phyloP scores from a whole-genome alignment of 2,329 filamentous ascomycete genomes.

The Nemania bipapillata region DNA sequence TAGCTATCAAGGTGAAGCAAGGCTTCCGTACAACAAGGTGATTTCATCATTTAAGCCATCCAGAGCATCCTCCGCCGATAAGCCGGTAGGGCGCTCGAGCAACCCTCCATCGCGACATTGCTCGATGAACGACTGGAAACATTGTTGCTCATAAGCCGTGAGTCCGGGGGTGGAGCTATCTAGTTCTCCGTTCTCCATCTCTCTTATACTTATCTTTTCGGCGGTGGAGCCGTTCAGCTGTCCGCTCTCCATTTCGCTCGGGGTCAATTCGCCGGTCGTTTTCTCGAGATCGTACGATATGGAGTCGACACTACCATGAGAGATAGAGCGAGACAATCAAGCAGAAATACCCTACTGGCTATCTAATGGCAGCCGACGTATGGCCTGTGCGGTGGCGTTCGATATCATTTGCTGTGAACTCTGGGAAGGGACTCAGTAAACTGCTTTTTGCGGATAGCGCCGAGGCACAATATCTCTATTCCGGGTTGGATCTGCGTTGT shows the following conservation, averaged over 20 bases:
- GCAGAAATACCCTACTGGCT: conserved; percentile 1
- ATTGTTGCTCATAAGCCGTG: conserved; percentile 13
- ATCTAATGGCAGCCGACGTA: neutral
- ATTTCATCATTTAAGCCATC: conserved; percentile 30
- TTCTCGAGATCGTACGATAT: neutral
- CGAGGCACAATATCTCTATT: conserved; percentile 8
- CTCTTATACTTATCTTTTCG: conserved; percentile 11
- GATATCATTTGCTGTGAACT: neutral
- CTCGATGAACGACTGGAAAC: conserved; percentile 22
- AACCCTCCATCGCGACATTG: conserved; percentile 29
- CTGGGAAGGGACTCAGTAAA: neutral
- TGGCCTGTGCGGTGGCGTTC: neutral
- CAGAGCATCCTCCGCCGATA: conserved; percentile 25
- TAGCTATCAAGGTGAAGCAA: neutral
- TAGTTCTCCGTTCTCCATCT: conserved; percentile 23
- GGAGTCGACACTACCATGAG: neutral
- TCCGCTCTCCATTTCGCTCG: conserved; percentile 25
- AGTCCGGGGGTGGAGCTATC: conserved; percentile 7
- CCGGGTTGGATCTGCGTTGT: conserved; percentile 9
- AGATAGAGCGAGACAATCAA: conserved; percentile 2
- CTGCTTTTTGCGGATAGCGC: neutral
- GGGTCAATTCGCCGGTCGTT: neutral
- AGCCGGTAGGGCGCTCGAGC: conserved; percentile 23
- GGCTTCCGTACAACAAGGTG: conserved; percentile 23
- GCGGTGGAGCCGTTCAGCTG: conserved; percentile 3